Percentiles rank a stretch among this genome's conserved stretches.
Evolutionary conservation across 805 yeast species (phyloP).

Genomic region (Wickerhamiella shivajii): DNA sequence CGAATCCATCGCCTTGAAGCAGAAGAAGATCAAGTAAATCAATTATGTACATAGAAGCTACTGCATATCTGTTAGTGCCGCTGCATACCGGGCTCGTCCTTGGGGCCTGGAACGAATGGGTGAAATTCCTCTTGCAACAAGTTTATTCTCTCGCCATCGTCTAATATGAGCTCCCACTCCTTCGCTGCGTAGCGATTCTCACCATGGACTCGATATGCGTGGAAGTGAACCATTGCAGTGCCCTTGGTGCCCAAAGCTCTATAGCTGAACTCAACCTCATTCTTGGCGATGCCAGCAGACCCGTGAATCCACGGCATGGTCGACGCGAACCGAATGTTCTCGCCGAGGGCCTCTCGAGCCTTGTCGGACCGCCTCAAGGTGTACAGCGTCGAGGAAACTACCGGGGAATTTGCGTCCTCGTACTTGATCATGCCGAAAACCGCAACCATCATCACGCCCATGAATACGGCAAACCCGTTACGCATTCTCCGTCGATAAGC

Average conservation of each 20-base stretch:
- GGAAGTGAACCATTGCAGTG: conserved; percentile 40
- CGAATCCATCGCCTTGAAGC: conserved; percentile 82
- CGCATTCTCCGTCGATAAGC: conserved; percentile 37
- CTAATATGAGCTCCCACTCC: conserved; percentile 47
- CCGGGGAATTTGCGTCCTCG: conserved; percentile 82
- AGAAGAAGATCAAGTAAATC: conserved; percentile 73
- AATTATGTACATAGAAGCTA: conserved; percentile 4
- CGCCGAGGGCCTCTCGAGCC: conserved; percentile 55
- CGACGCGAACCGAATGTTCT: conserved; percentile 56
- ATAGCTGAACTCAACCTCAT: conserved; percentile 61
- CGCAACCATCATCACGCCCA: conserved; percentile 38
- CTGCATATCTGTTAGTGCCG: conserved; percentile 4
- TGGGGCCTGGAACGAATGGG: conserved; percentile 23
- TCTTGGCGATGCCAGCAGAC: conserved; percentile 66
- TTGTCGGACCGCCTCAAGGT: conserved; percentile 60
- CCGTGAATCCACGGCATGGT: conserved; percentile 87
- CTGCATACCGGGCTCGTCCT: conserved; percentile 20
- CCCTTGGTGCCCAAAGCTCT: conserved; percentile 52
- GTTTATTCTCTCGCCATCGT: conserved; percentile 30
- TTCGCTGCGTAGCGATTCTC: conserved; percentile 42
- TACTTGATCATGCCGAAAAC: conserved; percentile 70
- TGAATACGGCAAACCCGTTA: conserved; percentile 40
- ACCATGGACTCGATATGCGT: conserved; percentile 54
- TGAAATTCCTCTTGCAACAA: conserved; percentile 34
- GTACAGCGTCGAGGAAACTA: conserved; percentile 74